Evolutionary conservation across 306 rosid species (phyloP).

Genomic region (Fragaria iinumae): DNA sequence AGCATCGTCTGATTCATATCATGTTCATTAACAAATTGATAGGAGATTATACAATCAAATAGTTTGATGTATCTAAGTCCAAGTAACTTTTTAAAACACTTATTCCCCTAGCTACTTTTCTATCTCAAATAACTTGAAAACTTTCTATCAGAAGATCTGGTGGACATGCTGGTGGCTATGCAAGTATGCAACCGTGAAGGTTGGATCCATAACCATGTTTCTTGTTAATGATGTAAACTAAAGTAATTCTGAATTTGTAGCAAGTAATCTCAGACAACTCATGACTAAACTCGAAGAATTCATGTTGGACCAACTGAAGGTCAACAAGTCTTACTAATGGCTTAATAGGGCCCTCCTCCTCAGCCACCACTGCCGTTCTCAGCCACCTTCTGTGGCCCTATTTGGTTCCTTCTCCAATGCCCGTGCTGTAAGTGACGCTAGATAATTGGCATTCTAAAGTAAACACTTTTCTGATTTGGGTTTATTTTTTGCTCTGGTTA

Average conservation of each 20-base stretch:
- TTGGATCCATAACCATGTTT: constrained; percentile 21
- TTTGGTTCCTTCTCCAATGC: too few species aligned
- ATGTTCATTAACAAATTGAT: background rate
- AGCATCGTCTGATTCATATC: too few species aligned
- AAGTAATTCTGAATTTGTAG: background rate
- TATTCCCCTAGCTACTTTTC: constrained; percentile 78
- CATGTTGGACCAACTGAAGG: background rate
- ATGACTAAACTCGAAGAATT: too few species aligned
- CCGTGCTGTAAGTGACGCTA: too few species aligned
- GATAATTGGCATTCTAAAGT: constrained; percentile 1
- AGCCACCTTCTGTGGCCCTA: background rate
- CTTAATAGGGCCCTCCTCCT: background rate
- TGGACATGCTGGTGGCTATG: constrained; percentile 32
- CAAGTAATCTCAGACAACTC: background rate
- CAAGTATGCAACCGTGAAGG: constrained; percentile 48
- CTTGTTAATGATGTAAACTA: background rate
- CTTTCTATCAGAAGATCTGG: constrained; percentile 34
- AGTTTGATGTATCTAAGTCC: constrained; percentile 51
- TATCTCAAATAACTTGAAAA: constrained; percentile 25
- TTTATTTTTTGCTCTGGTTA: too few species aligned
- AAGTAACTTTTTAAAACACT: constrained; percentile 61
- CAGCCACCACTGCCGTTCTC: too few species aligned
- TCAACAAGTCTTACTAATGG: background rate
- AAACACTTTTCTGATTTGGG: too few species aligned
- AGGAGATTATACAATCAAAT: constrained; percentile 75